Conservation (phyloP, 257 asterid genomes). For the Scutellaria baicalensis region DNA sequence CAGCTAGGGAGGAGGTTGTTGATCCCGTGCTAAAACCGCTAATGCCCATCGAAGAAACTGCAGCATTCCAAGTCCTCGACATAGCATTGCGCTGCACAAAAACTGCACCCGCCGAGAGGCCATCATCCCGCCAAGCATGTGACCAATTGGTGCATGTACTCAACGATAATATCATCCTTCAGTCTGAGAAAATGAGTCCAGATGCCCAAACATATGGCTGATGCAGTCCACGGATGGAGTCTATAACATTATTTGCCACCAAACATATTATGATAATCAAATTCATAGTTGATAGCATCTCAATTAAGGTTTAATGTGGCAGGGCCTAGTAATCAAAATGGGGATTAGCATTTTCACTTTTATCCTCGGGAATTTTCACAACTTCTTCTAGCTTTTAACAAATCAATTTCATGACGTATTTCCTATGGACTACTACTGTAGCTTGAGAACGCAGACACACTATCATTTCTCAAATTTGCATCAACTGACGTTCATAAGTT, state of each 20-base stretch:
- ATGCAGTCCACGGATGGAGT: no score
- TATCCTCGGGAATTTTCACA: neutral
- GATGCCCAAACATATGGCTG: slow-evolving; percentile 20
- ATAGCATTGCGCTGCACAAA: slow-evolving; percentile 82
- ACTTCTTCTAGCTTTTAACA: no score
- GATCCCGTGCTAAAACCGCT: slow-evolving; percentile 68
- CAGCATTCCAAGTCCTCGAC: slow-evolving; percentile 59
- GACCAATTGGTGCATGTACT: slow-evolving; percentile 45
- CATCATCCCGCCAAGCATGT: slow-evolving; percentile 67
- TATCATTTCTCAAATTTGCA: neutral
- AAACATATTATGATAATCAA: neutral
- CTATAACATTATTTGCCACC: neutral
- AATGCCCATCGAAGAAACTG: slow-evolving; percentile 50
- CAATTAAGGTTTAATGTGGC: neutral
- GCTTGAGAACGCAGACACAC: neutral
- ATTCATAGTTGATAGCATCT: neutral
- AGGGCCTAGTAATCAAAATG: neutral
- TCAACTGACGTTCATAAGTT: neutral
- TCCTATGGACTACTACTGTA: neutral
- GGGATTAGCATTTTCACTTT: neutral
- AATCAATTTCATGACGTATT: neutral
- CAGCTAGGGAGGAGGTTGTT: slow-evolving; percentile 41
- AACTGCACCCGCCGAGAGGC: slow-evolving; percentile 81
- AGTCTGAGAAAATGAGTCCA: slow-evolving; percentile 41
- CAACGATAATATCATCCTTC: slow-evolving; percentile 38